Conservation (phyloP, 805 yeast genomes). For the Zygoascus flipseniorum region DNA sequence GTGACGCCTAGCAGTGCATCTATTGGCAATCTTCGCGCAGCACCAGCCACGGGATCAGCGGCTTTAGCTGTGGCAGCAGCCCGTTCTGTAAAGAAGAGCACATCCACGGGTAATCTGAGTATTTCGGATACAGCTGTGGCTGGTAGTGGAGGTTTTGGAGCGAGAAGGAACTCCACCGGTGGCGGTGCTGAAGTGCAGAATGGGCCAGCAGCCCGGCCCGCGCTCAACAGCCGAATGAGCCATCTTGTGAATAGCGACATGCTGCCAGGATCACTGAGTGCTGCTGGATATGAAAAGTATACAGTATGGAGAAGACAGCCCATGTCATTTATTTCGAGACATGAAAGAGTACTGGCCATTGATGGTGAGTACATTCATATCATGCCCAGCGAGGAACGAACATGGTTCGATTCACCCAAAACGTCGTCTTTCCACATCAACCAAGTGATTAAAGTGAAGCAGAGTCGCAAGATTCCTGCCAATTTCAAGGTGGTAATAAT, state of each 20-base stretch:
- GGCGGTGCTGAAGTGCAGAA: neutral
- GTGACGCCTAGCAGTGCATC: neutral
- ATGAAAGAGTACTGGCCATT: conserved; percentile 74
- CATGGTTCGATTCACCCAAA: conserved; percentile 65
- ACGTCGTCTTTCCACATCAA: conserved; percentile 81
- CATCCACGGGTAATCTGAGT: neutral
- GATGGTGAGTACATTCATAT: conserved; percentile 94
- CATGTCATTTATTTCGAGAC: conserved; percentile 68
- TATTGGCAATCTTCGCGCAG: conserved; percentile 4
- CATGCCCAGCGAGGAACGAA: conserved; percentile 73
- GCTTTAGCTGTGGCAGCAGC: neutral
- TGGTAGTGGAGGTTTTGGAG: neutral
- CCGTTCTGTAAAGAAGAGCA: neutral
- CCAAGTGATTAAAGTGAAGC: conserved; percentile 68
- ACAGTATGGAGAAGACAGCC: conserved; percentile 85
- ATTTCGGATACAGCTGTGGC: neutral
- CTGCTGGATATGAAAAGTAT: conserved; percentile 70
- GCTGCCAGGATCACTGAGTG: conserved; percentile 1
- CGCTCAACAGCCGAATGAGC: neutral
- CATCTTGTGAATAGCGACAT: neutral
- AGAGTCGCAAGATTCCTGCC: conserved; percentile 62
- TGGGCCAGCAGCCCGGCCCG: neutral
- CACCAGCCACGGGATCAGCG: conserved; percentile 6
- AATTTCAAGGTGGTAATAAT: conserved; percentile 75
- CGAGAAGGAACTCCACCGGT: conserved; percentile 1